These are phyloP conservation scores for Hanseniaspora valbyensis DNA, from an alignment of 805 yeast species.

Conservation along the genomic window DNA sequence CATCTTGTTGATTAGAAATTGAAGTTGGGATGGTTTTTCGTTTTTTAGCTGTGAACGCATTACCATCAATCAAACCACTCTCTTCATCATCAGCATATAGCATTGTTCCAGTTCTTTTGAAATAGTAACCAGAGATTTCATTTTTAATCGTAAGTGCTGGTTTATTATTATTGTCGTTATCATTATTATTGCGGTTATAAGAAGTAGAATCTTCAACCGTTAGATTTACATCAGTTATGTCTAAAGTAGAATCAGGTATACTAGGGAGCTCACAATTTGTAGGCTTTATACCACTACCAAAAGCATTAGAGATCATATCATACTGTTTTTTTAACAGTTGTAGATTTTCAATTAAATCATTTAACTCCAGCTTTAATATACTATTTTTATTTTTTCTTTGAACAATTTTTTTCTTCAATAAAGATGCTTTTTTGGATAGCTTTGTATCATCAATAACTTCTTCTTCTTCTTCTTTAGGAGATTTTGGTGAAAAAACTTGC, in stretches of 20 bases:
- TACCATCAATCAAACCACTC: neutral
- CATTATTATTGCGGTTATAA: no score
- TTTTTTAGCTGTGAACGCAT: neutral
- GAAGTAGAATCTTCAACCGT: neutral
- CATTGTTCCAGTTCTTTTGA: slow-evolving; percentile 2
- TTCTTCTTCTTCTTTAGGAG: slow-evolving; percentile 10
- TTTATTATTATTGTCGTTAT: neutral
- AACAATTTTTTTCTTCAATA: slow-evolving; percentile 22
- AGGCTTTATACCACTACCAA: neutral
- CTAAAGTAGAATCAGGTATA: neutral
- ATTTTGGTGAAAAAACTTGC: neutral
- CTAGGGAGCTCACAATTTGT: neutral
- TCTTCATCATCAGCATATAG: neutral
- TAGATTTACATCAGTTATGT: neutral
- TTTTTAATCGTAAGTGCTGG: neutral
- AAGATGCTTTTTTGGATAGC: slow-evolving; percentile 17
- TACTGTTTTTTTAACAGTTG: slow-evolving; percentile 22
- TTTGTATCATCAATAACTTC: slow-evolving; percentile 3
- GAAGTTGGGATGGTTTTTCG: neutral
- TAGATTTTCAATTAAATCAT: slow-evolving; percentile 22
- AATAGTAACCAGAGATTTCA: slow-evolving; percentile 7
- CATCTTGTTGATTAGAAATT: neutral
- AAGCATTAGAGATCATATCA: slow-evolving; percentile 10
- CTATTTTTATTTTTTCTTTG: slow-evolving; percentile 22
- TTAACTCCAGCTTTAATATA: slow-evolving; percentile 22